These are phyloP conservation scores for Bruguiera hainesii DNA, from an alignment of 441 rosid species.

Conservation along the genomic window DNA sequence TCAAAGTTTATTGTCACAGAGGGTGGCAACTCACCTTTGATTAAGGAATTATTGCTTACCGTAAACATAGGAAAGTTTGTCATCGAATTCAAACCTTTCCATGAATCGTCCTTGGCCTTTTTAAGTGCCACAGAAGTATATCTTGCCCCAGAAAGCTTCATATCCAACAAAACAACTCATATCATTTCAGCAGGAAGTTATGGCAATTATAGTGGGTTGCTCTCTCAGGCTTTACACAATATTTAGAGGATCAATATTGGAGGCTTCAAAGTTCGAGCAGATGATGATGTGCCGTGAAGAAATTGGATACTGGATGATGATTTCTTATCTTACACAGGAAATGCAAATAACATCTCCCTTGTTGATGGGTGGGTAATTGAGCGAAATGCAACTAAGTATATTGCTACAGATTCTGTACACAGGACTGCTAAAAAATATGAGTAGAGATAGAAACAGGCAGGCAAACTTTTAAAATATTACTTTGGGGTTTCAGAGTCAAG, in stretches of 20 bases:
- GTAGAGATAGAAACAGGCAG: not conserved
- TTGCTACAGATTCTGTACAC: constrained; percentile 14
- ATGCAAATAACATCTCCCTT: not conserved
- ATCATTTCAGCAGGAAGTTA: constrained; percentile 1
- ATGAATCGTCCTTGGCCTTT: constrained; percentile 11
- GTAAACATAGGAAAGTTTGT: not conserved
- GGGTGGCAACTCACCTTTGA: not conserved
- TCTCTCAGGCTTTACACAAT: not conserved
- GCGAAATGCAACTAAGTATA: not conserved
- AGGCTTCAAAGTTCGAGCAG: not conserved
- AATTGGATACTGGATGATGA: constrained; percentile 16
- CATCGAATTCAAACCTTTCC: not conserved
- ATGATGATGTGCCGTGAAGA: constrained; percentile 16
- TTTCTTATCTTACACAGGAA: constrained; percentile 3
- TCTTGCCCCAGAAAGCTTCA: constrained; percentile 13
- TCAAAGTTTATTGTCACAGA: not conserved
- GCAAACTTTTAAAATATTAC: constrained; percentile 7
- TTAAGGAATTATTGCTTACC: constrained; percentile 14
- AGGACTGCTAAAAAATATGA: constrained; percentile 14
- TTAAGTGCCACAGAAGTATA: constrained; percentile 21
- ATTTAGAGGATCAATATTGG: constrained; percentile 16
- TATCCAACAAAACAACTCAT: constrained; percentile 2
- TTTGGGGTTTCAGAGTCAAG: constrained; percentile 7
- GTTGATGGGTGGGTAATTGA: not conserved
- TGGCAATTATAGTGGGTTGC: not conserved